Percentiles rank a stretch among this genome's conserved stretches.
These are phyloP conservation scores for Arthrobotrys entomopaga DNA, from an alignment of 2,329 filamentous ascomycete species.

Conservation along the genomic window DNA sequence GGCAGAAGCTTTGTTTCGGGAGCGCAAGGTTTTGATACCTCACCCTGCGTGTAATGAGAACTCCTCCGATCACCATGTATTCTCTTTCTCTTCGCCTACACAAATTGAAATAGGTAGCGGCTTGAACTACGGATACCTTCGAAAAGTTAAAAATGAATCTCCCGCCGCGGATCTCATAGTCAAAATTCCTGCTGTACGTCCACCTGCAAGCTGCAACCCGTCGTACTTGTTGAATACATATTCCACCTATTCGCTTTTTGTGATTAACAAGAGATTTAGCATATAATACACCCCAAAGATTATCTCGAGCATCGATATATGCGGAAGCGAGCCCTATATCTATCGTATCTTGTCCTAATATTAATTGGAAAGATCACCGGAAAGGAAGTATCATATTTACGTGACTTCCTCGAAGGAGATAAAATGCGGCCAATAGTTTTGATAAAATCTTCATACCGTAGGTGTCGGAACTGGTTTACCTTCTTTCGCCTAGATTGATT, in stretches of 20 bases:
- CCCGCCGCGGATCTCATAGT: slow-evolving; percentile 26
- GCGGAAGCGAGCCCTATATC: slow-evolving; percentile 29
- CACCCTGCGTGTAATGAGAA: background rate
- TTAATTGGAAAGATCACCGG: background rate
- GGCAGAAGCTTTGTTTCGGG: slow-evolving; percentile 6
- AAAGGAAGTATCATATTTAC: background rate
- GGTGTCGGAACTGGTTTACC: background rate
- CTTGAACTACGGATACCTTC: slow-evolving; percentile 13
- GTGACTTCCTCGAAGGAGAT: slow-evolving; percentile 30
- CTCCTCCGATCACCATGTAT: background rate
- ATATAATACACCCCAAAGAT: slow-evolving; percentile 21
- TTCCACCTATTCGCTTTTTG: background rate
- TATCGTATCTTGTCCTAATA: slow-evolving; percentile 23
- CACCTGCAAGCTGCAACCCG: background rate
- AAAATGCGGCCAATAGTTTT: slow-evolving; percentile 31
- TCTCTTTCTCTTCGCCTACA: slow-evolving; percentile 8
- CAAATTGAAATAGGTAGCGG: slow-evolving; percentile 21
- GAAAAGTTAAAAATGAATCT: background rate
- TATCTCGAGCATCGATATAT: slow-evolving; percentile 37
- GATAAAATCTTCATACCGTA: slow-evolving; percentile 9
- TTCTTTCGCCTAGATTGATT: background rate
- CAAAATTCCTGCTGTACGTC: slow-evolving; percentile 30
- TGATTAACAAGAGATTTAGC: slow-evolving; percentile 18
- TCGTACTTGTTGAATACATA: background rate
- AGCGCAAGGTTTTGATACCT: slow-evolving; percentile 7